Base-by-base conservation (phyloP, 495 filamentous ascomycete species). In the Gamarada debralockiae region DNA sequence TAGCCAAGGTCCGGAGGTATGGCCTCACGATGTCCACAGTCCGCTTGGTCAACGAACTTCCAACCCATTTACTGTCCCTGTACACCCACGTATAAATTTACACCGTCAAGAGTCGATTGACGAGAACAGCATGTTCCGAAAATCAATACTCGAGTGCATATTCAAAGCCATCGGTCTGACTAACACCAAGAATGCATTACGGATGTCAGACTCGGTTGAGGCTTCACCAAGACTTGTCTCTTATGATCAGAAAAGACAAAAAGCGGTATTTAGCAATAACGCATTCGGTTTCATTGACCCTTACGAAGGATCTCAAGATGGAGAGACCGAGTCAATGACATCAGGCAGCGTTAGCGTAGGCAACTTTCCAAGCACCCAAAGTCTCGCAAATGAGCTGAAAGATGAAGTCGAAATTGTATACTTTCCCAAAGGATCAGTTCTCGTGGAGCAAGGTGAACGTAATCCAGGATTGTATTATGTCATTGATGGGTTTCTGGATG, bases 381-480 rank as follows among this genome's bases (percentile, higher is more conserved):
- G 65, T 72, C 82, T 76, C 55, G 91, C 64, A 53, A 78, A 62
- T 64, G 93, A 97, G 37, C 76, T 96, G 63, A 82, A 83, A 41
- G 83, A 93, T 59, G 93, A 98, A 38, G 79, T 97, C n/a, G 93
- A 98, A 63, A 96, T 98, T 56, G 95, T 98, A 3, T 97, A 86
- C 71, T 98, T 98, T 58, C 91, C 90, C 0, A 86, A 97, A 63
- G 91, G 87, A 3, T 91, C 93, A 7, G 87, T 98, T 5, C 76
- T 98, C n/a, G 92, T 98, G 0, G 93, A 98, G 58, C 91, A 97
- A 65, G 92, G 93, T 0, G 93, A 98, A 70, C 79, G 95, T 15
- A 95, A 95, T 59, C 95, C 95, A 0, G 93, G 93, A 0, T 73
- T 98, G 9, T 98, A 98, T 70, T 98, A 97, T 66, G 93, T 98